A percentile compares a stretch with the other conserved stretches of the same genome.
Evolutionary conservation across 768 basidiomycete genomes (phyloP).

Genomic region (Tremella mesenterica): DNA sequence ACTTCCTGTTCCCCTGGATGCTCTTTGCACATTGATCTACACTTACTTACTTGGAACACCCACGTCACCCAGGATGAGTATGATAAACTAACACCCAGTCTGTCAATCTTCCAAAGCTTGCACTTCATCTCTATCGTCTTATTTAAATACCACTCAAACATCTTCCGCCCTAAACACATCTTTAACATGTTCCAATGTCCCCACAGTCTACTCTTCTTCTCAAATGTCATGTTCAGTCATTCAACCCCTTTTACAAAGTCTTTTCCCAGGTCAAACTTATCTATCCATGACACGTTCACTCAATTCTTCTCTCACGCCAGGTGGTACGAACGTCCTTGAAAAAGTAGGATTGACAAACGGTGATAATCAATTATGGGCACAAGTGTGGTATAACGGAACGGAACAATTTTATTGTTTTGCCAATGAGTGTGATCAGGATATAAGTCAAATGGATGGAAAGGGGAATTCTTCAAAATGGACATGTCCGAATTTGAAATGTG

Average conservation of each 20-base stretch:
- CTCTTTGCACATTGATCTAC: too few species aligned
- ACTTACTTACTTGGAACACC: neutral
- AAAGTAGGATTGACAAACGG: constrained; percentile 13
- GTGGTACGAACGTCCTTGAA: constrained; percentile 8
- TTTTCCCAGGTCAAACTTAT: constrained; percentile 63
- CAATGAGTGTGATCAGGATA: constrained; percentile 58
- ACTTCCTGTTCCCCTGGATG: too few species aligned
- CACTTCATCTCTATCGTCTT: constrained; percentile 49
- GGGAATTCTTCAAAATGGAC: constrained; percentile 53
- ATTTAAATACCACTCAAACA: constrained; percentile 46
- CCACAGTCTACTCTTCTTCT: constrained; percentile 66
- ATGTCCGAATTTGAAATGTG: constrained; percentile 67
- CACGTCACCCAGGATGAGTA: neutral
- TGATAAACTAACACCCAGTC: constrained; percentile 46
- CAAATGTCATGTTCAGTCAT: constrained; percentile 77
- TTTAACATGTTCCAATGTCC: constrained; percentile 61
- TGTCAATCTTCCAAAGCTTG: constrained; percentile 64
- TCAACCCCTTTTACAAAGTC: constrained; percentile 69
- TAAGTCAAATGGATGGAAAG: constrained; percentile 30
- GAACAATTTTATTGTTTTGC: constrained; percentile 76
- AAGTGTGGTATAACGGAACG: constrained; percentile 42
- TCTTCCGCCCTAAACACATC: constrained; percentile 51
- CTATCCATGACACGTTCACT: constrained; percentile 73
- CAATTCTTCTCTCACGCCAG: constrained; percentile 60
- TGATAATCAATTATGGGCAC: constrained; percentile 29